Conservation (phyloP, 495 filamentous ascomycete species). For the Cenococcum geophilum region DNA sequence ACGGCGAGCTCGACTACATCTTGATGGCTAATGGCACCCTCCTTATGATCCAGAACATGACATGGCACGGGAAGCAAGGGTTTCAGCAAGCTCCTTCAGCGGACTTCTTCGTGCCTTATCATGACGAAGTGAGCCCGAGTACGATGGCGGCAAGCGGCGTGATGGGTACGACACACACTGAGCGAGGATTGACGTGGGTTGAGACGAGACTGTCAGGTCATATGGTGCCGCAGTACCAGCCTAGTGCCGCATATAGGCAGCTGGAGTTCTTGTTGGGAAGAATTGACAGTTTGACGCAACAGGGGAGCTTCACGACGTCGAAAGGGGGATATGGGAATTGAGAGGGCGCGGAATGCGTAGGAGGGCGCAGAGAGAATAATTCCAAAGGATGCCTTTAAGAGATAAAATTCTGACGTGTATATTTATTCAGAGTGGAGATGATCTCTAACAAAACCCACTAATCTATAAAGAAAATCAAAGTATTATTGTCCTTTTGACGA, state of each 20-base stretch:
- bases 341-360: too few relatives aligned
- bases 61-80: conserved; percentile 66
- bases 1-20: conserved; percentile 59
- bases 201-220: conserved; percentile 34
- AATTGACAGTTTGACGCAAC: conserved; percentile 32
- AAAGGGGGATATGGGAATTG: conserved; percentile 6
- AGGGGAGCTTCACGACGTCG: conserved; percentile 31
- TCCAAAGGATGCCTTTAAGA: too few relatives aligned
- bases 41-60: conserved; percentile 77
- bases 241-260: conserved; percentile 50
- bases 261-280: conserved; percentile 45
- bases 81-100: conserved; percentile 47
- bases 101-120: conserved; percentile 41
- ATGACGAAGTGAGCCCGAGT: conserved; percentile 25
- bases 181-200: conserved; percentile 38
- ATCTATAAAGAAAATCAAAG: too few relatives aligned
- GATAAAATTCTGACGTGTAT: too few relatives aligned
- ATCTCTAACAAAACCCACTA: too few relatives aligned
- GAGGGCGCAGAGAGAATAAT: too few relatives aligned
- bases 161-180: conserved; percentile 36
- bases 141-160: conserved; percentile 33
- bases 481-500: too few relatives aligned
- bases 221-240: conserved; percentile 39
- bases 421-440: too few relatives aligned
- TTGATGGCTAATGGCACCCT: conserved; percentile 63